These are phyloP conservation scores for Penicillium sumatraense DNA, from an alignment of 2,329 filamentous ascomycete species.

Conservation along the genomic window DNA sequence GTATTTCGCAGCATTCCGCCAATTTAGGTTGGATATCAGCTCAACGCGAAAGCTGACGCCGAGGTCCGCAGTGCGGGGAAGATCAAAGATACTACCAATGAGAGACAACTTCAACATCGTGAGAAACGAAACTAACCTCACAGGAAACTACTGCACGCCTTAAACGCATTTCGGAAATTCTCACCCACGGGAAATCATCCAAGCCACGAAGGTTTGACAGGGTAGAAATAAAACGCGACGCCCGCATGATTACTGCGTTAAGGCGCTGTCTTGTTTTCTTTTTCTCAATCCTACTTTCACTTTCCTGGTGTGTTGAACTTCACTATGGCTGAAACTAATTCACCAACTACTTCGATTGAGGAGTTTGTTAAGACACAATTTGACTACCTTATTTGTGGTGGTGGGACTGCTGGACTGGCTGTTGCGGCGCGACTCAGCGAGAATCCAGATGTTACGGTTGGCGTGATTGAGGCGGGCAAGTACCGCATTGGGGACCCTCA, in stretches of 20 bases:
- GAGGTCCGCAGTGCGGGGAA: neutral
- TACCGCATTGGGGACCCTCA: neutral
- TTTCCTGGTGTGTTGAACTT: neutral
- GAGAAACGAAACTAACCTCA: neutral
- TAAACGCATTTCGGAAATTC: neutral
- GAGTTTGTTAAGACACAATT: conserved; percentile 2
- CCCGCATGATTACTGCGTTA: neutral
- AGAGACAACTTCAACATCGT: neutral
- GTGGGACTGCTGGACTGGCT: conserved; percentile 7
- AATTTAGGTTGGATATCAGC: neutral
- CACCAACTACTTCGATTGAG: neutral
- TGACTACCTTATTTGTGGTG: conserved; percentile 5
- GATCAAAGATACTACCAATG: neutral
- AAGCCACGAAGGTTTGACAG: neutral
- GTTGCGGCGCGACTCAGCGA: conserved; percentile 7
- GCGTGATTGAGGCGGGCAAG: conserved; percentile 6
- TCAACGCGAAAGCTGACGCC: neutral
- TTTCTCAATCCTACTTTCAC: neutral
- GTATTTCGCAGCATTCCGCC: neutral
- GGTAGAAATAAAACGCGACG: neutral
- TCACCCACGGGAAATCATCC: neutral
- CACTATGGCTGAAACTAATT: neutral
- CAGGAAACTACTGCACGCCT: neutral
- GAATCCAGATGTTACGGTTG: conserved; percentile 2
- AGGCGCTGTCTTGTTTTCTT: neutral